Percentiles rank a stretch among this genome's conserved stretches.
Conservation (phyloP, 495 filamentous ascomycete species). For the Aspergillus ostianus region DNA sequence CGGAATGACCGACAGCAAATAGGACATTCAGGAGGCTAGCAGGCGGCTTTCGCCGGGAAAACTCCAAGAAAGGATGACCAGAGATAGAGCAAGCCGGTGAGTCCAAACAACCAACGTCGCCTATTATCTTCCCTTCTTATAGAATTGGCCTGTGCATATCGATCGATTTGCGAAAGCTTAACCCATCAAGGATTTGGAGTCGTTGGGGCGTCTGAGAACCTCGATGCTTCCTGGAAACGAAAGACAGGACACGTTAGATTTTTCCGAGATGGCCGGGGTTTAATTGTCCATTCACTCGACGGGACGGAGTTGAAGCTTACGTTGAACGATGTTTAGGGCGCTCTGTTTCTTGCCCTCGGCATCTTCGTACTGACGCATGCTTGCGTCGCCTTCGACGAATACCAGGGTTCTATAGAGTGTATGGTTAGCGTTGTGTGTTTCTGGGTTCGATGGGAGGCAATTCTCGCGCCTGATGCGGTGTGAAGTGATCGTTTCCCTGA, state of each 20-base stretch:
- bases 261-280: background rate
- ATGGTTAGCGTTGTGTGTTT: slow-evolving; percentile 8
- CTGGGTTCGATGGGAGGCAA: background rate
- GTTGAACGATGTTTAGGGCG: slow-evolving; percentile 64
- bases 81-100: background rate
- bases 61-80: background rate
- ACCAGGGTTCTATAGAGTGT: slow-evolving; percentile 55
- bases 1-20: background rate
- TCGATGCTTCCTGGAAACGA: slow-evolving; percentile 53
- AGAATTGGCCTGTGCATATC: background rate
- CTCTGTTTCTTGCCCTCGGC: slow-evolving; percentile 59
- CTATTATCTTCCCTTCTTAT: background rate
- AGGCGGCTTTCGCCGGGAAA: background rate
- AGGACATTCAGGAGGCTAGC: background rate
- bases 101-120: slow-evolving; percentile 15
- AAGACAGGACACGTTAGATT: slow-evolving; percentile 3
- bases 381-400: slow-evolving; percentile 71
- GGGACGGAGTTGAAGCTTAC: slow-evolving; percentile 48
- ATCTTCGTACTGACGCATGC: slow-evolving; percentile 59
- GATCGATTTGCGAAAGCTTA: background rate
- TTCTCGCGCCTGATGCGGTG: background rate
- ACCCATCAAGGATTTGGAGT: slow-evolving; percentile 1
- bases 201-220: slow-evolving; percentile 49
- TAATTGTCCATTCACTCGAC: background rate
- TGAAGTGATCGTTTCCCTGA: background rate